These are phyloP conservation scores for Rhypophila decipiens DNA, from an alignment of 495 filamentous ascomycete genomes.

Conservation along the genomic window DNA sequence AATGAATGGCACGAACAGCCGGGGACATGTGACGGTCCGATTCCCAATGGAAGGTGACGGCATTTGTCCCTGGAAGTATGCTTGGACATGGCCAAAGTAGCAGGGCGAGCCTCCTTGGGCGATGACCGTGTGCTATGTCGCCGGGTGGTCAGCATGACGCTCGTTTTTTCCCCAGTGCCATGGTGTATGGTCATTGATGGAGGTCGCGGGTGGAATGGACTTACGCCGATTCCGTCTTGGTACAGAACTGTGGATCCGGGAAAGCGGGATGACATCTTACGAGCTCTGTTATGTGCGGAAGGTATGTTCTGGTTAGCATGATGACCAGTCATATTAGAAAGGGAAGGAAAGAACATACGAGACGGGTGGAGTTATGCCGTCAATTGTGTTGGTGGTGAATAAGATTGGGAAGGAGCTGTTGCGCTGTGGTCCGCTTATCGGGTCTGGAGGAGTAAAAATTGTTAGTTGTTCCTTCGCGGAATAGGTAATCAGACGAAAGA, in stretches of 20 bases:
- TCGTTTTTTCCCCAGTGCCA: neutral
- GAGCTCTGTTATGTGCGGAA: neutral
- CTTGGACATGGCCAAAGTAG: slow-evolving; percentile 2
- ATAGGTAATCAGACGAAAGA: neutral
- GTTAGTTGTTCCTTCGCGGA: neutral
- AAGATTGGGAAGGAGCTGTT: neutral
- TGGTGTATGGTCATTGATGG: neutral
- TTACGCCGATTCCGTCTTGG: slow-evolving; percentile 1
- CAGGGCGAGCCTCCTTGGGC: slow-evolving; percentile 1
- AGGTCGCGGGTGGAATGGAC: neutral
- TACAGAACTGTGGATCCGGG: neutral
- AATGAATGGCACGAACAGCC: neutral
- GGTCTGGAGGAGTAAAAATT: neutral
- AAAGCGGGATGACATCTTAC: slow-evolving; percentile 1
- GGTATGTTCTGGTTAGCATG: too few relatives aligned
- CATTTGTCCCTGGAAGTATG: neutral
- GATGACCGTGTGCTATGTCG: slow-evolving; percentile 1
- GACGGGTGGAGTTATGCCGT: neutral
- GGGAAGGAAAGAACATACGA: too few relatives aligned
- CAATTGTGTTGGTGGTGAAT: neutral
- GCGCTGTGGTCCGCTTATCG: neutral
- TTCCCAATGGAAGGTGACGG: too few relatives aligned
- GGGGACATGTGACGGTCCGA: neutral
- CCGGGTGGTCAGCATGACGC: neutral
- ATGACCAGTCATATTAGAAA: too few relatives aligned